phyloP scores from a whole-genome alignment of 495 filamentous ascomycete species.

The Trichocladium uniseriatum region DNA sequence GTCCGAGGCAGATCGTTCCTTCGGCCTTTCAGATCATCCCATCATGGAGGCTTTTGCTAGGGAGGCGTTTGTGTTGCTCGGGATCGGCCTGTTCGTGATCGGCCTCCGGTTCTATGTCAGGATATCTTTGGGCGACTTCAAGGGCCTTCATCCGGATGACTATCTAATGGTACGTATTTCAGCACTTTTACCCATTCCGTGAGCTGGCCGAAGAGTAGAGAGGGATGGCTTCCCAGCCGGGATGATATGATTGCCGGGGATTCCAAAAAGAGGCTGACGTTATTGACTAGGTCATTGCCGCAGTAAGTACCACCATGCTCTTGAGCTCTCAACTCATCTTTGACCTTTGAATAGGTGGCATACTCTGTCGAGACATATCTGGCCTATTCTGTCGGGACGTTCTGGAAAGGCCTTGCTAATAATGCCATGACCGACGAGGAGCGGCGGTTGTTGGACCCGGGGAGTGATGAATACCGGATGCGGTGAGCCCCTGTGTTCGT shows the following conservation, averaged over 20 bases:
- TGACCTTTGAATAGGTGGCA: constrained; percentile 16
- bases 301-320: constrained; percentile 29
- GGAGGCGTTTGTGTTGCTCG: constrained; percentile 47
- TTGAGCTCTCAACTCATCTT: too few relatives aligned
- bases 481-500: constrained; percentile 15
- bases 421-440: constrained; percentile 49
- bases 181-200: too few relatives aligned
- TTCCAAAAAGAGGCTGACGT: too few relatives aligned
- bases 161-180: constrained; percentile 40
- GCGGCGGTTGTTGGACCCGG: constrained; percentile 35
- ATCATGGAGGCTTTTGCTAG: constrained; percentile 32
- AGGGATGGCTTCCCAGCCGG: too few relatives aligned
- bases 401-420: constrained; percentile 49
- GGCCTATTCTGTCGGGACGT: constrained; percentile 27
- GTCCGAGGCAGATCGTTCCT: too few relatives aligned
- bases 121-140: constrained; percentile 42
- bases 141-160: constrained; percentile 46
- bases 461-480: constrained; percentile 39
- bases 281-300: constrained; percentile 30
- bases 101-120: constrained; percentile 40
- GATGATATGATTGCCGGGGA: too few relatives aligned
- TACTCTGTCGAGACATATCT: constrained; percentile 28
- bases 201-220: too few relatives aligned
- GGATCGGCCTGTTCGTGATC: constrained; percentile 41
- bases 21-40: not conserved